Evolutionary conservation across 345 rosid genomes (phyloP).

Genomic region (Melastoma malabathricum): DNA sequence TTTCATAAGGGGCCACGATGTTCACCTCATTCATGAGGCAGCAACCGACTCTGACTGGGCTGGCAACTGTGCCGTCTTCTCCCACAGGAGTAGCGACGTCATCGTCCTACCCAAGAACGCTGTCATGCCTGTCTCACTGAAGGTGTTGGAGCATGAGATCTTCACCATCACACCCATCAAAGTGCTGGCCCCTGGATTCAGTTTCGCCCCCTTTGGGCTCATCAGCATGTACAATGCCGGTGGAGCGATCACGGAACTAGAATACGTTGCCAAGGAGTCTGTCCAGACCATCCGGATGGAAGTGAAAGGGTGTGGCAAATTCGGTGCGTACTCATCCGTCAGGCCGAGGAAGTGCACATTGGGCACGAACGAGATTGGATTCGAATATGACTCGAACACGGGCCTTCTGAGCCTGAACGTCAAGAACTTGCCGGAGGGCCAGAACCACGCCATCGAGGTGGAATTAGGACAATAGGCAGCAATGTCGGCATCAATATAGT

Average conservation of each 20-base stretch:
- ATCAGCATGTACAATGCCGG: slow-evolving; percentile 75
- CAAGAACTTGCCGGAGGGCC: slow-evolving; percentile 31
- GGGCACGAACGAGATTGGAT: slow-evolving; percentile 33
- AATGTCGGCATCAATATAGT: too few relatives aligned
- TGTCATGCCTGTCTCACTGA: slow-evolving; percentile 65
- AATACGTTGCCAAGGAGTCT: slow-evolving; percentile 27
- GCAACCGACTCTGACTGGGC: slow-evolving; percentile 46
- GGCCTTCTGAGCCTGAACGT: slow-evolving; percentile 37
- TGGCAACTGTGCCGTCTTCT: slow-evolving; percentile 55
- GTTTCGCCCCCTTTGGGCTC: slow-evolving; percentile 75
- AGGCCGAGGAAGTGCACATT: slow-evolving; percentile 56
- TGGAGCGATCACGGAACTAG: slow-evolving; percentile 63
- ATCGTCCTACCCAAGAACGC: slow-evolving; percentile 40
- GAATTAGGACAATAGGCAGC: too few relatives aligned
- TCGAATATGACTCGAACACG: slow-evolving; percentile 29
- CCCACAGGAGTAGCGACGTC: slow-evolving; percentile 38
- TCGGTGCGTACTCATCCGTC: slow-evolving; percentile 60
- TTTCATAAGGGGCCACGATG: slow-evolving; percentile 47
- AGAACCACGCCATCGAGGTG: too few relatives aligned
- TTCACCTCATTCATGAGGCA: slow-evolving; percentile 70
- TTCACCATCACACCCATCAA: slow-evolving; percentile 55
- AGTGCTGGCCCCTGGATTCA: slow-evolving; percentile 34
- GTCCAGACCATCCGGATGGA: slow-evolving; percentile 38
- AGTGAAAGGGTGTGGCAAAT: slow-evolving; percentile 65
- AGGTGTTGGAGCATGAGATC: slow-evolving; percentile 51